Conservation (phyloP, 2,329 filamentous ascomycete species). For the Arthrobotrys conoides region DNA sequence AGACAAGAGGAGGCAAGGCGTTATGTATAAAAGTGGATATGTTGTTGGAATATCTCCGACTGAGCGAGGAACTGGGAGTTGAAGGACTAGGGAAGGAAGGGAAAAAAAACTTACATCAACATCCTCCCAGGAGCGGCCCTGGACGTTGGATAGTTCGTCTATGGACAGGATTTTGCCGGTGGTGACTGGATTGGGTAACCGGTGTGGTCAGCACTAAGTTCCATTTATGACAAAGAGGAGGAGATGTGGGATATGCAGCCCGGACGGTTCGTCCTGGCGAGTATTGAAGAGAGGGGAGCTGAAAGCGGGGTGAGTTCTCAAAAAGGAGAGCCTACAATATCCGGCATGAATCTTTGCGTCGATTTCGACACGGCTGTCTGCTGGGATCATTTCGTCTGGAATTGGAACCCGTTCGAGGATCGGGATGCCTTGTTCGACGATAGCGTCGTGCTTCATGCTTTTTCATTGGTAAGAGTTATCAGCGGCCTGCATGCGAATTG, state of each 20-base stretch:
- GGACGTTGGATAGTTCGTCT: conserved; percentile 86
- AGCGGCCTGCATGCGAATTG: conserved; percentile 23
- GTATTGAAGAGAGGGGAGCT: conserved; percentile 21
- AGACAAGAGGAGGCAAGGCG: neutral
- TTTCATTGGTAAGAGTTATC: conserved; percentile 49
- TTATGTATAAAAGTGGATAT: conserved; percentile 31
- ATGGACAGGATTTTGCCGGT: conserved; percentile 89
- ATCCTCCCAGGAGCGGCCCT: conserved; percentile 90
- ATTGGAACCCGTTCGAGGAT: conserved; percentile 92
- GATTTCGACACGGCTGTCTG: conserved; percentile 96
- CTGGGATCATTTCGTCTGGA: conserved; percentile 92
- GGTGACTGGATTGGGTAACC: conserved; percentile 75
- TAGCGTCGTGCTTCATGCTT: conserved; percentile 92
- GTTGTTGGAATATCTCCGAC: conserved; percentile 34
- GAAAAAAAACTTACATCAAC: conserved; percentile 58
- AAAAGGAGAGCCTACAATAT: conserved; percentile 70
- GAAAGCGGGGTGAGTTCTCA: conserved; percentile 30
- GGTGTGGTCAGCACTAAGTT: conserved; percentile 64
- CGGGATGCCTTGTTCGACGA: conserved; percentile 86
- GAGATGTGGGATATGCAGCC: conserved; percentile 19
- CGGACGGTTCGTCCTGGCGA: conserved; percentile 35
- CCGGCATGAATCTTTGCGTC: conserved; percentile 97
- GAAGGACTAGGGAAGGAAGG: neutral
- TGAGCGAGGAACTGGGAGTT: conserved; percentile 10
- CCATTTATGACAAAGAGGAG: conserved; percentile 20